phyloP scores from a whole-genome alignment of 2,329 filamentous ascomycete genomes.

The Diaporthe caulivora region DNA sequence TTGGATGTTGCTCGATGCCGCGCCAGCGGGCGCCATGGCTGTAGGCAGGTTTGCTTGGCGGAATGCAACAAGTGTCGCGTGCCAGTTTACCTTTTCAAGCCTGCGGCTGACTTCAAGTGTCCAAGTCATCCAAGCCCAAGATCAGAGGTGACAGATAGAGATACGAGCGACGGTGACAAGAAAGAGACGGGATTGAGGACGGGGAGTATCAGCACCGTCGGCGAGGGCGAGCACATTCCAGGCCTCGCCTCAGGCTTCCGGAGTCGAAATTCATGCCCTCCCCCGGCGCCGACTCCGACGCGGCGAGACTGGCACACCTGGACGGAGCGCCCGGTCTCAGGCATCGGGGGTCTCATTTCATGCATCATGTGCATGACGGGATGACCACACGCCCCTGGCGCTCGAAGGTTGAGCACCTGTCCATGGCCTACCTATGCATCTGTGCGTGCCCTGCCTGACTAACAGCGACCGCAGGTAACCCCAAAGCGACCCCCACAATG shows the following conservation, averaged over 20 bases:
- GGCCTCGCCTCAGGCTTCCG: neutral
- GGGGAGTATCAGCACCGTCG: neutral
- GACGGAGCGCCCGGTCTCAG: neutral
- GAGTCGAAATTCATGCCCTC: neutral
- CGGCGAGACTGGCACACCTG: neutral
- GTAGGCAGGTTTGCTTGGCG: conserved; percentile 11
- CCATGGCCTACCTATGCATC: neutral
- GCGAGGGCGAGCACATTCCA: neutral
- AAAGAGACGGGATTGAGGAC: neutral
- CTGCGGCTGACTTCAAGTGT: neutral
- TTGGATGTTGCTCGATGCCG: neutral
- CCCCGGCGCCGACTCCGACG: neutral
- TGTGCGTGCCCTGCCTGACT: neutral
- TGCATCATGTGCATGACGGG: conserved; percentile 3
- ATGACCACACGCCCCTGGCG: neutral
- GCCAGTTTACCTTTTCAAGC: neutral
- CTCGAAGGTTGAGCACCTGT: neutral
- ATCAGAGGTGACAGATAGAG: neutral
- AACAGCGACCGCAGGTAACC: neutral
- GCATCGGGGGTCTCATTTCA: neutral
- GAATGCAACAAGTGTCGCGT: conserved; percentile 20
- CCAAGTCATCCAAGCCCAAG: neutral
- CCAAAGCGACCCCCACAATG: neutral
- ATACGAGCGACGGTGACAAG: neutral
- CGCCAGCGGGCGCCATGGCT: conserved; percentile 6